Evolutionary conservation across 148 eudicot species (phyloP).

Genomic region (Rhododendron ferrugineum): DNA sequence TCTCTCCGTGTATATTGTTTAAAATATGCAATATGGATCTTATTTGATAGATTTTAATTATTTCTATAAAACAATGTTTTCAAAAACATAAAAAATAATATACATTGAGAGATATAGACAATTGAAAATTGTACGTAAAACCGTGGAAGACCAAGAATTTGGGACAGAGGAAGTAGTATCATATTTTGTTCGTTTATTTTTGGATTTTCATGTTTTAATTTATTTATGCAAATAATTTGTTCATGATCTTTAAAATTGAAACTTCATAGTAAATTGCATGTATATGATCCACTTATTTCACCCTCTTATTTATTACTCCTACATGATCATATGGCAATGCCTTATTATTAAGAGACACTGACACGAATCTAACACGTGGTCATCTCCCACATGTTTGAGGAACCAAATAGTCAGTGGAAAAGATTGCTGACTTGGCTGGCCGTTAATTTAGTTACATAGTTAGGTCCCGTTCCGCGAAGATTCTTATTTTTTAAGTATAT

Average conservation of each 20-base stretch:
- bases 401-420: background rate
- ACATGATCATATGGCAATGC: background rate
- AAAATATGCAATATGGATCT: no score
- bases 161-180: no score
- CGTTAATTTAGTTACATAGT: background rate
- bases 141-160: no score
- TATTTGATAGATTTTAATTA: no score
- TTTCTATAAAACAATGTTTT: no score
- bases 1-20: no score
- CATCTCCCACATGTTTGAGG: background rate
- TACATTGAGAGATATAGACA: no score
- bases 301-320: background rate
- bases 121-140: no score
- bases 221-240: background rate
- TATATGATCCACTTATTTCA: background rate
- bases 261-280: background rate
- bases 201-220: background rate
- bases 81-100: no score
- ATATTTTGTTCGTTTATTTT: no score
- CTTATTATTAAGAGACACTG: background rate
- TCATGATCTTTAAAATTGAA: background rate
- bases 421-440: background rate
- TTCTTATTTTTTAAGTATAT: no score
- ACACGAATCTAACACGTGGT: background rate
- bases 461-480: no score